Evolutionary conservation across 1,139 yeast genomes (phyloP).

Genomic region (Pichia sp.): DNA sequence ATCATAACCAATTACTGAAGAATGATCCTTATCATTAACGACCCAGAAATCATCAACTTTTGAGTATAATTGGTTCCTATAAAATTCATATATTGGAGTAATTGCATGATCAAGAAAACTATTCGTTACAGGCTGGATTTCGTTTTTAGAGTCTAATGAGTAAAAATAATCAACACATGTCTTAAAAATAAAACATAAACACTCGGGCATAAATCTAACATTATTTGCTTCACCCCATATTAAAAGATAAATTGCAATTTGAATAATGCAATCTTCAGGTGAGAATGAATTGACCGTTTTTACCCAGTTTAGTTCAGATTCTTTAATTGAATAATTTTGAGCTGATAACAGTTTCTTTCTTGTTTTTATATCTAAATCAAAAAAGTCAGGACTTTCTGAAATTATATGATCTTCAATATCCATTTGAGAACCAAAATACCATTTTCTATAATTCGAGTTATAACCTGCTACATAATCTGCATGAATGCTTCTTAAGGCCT

Average conservation of each 20-base stretch:
- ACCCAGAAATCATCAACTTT: conserved; percentile 34
- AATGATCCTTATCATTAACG: conserved; percentile 47
- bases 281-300: conserved; percentile 40
- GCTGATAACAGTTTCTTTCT: conserved; percentile 25
- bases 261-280: conserved; percentile 47
- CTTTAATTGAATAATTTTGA: conserved; percentile 27
- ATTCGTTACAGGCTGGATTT: conserved; percentile 19
- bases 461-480: conserved; percentile 71
- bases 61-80: conserved; percentile 47
- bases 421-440: conserved; percentile 70
- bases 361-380: conserved; percentile 22
- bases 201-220: conserved; percentile 77
- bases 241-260: conserved; percentile 50
- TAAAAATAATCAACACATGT: conserved; percentile 63
- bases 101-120: conserved; percentile 58
- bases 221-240: conserved; percentile 92
- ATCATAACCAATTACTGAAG: conserved; percentile 51
- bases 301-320: conserved; percentile 42
- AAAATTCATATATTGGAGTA: conserved; percentile 66
- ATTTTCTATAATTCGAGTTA: conserved; percentile 59
- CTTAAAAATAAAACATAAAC: conserved; percentile 71
- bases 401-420: conserved; percentile 60
- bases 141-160: conserved; percentile 34
- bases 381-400: conserved; percentile 14
- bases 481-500: conserved; percentile 55